Evolutionary conservation across 1,284 basidiomycete genomes (phyloP).

Genomic region (Anthracocystis setariae): DNA sequence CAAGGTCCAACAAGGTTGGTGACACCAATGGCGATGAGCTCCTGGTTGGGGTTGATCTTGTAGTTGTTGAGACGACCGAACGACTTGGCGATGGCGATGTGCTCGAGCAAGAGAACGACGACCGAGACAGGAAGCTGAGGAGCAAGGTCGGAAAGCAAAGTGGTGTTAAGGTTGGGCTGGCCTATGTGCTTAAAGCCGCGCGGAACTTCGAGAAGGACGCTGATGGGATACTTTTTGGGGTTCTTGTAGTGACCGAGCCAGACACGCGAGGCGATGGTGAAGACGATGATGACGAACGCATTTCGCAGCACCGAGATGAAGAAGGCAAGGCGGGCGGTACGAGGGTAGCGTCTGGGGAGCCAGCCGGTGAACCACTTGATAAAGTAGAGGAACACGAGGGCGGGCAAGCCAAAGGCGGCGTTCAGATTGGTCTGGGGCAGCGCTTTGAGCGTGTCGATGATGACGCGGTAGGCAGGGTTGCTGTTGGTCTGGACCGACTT

Average conservation of each 20-base stretch:
- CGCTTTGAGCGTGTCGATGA: constrained; percentile 90
- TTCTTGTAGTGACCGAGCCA: constrained; percentile 52
- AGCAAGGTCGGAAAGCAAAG: constrained; percentile 78
- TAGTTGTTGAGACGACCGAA: constrained; percentile 96
- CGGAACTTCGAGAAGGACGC: constrained; percentile 79
- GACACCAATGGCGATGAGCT: constrained; percentile 97
- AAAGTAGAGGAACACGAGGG: constrained; percentile 78
- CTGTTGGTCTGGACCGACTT: constrained; percentile 54
- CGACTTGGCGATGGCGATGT: constrained; percentile 91
- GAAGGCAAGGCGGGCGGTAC: constrained; percentile 72
- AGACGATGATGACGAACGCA: constrained; percentile 67
- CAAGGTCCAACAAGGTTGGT: constrained; percentile 74
- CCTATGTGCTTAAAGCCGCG: constrained; percentile 75
- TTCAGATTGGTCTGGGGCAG: constrained; percentile 79
- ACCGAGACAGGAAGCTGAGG: constrained; percentile 88
- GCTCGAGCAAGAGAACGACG: constrained; percentile 93
- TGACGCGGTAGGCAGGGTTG: constrained; percentile 80
- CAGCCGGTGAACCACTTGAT: constrained; percentile 77
- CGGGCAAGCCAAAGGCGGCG: constrained; percentile 88
- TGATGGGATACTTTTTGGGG: constrained; percentile 82
- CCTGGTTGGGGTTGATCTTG: constrained; percentile 97
- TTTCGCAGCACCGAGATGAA: constrained; percentile 22
- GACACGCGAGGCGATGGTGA: constrained; percentile 72
- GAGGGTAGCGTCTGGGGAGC: constrained; percentile 77
- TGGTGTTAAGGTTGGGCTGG: constrained; percentile 75